Conservation (phyloP, 495 filamentous ascomycete genomes). For the Cercophora newfieldiana region DNA sequence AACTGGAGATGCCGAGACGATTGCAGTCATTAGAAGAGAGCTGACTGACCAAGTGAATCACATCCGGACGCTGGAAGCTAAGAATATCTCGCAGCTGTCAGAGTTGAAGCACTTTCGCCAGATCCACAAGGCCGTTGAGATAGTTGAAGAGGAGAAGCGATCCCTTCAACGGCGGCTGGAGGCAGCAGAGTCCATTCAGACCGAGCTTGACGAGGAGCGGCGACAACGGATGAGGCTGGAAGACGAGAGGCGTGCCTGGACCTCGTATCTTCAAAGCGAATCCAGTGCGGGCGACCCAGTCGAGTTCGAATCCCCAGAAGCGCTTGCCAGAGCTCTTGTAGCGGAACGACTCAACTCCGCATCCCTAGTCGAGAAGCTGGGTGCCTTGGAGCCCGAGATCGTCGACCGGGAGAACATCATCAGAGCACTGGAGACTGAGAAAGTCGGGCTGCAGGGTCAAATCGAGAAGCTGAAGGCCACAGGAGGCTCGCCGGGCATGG, state of each 20-base stretch:
- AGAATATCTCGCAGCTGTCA: constrained; percentile 73
- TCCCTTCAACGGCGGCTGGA: constrained; percentile 75
- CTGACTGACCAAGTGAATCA: constrained; percentile 84
- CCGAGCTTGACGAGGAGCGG: constrained; percentile 73
- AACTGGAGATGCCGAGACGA: constrained; percentile 78
- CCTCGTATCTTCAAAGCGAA: constrained; percentile 76
- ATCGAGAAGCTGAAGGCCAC: constrained; percentile 66
- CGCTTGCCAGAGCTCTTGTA: constrained; percentile 80
- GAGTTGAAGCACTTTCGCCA: constrained; percentile 81
- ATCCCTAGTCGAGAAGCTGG: constrained; percentile 72
- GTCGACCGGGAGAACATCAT: constrained; percentile 78
- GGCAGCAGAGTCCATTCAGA: constrained; percentile 69
- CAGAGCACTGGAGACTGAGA: constrained; percentile 68
- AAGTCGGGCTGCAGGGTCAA: constrained; percentile 58
- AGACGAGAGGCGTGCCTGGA: constrained; percentile 84
- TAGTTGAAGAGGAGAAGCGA: constrained; percentile 96
- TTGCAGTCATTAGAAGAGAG: constrained; percentile 80
- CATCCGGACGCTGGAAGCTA: constrained; percentile 77
- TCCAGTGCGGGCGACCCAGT: constrained; percentile 52
- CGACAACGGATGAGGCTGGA: constrained; percentile 84
- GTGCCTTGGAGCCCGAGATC: constrained; percentile 75
- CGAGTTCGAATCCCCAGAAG: constrained; percentile 85
- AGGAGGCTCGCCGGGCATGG: constrained; percentile 45
- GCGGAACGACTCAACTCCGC: constrained; percentile 77
- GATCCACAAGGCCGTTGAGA: constrained; percentile 77